A percentile compares a stretch with the other conserved stretches of the same genome.
These are phyloP conservation scores for Sporisorium graminicola DNA, from an alignment of 1,284 basidiomycete genomes.

Conservation along the genomic window DNA sequence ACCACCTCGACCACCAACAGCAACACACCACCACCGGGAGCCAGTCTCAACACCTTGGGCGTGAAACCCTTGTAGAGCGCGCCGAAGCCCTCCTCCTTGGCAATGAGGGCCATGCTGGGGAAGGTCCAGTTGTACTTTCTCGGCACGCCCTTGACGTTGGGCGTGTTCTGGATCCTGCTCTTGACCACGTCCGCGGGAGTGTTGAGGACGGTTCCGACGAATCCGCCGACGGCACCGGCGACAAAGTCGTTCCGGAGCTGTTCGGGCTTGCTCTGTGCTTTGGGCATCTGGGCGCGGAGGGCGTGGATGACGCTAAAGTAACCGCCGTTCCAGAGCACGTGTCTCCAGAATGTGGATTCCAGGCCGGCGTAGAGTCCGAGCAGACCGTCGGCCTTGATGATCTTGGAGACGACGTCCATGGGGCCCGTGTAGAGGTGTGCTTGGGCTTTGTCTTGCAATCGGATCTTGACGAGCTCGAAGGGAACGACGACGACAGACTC, in stretches of 20 bases:
- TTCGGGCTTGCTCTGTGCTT: slow-evolving; percentile 76
- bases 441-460: slow-evolving; percentile 86
- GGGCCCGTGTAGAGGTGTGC: slow-evolving; percentile 88
- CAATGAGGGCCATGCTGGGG: slow-evolving; percentile 78
- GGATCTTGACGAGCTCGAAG: slow-evolving; percentile 95
- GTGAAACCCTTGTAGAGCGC: slow-evolving; percentile 96
- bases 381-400: slow-evolving; percentile 86
- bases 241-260: slow-evolving; percentile 91
- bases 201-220: slow-evolving; percentile 82
- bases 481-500: slow-evolving; percentile 95
- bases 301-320: slow-evolving; percentile 80
- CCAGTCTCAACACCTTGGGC: slow-evolving; percentile 77
- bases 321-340: slow-evolving; percentile 76
- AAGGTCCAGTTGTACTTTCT: slow-evolving; percentile 89
- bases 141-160: slow-evolving; percentile 70
- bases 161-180: slow-evolving; percentile 87
- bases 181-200: slow-evolving; percentile 93
- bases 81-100: slow-evolving; percentile 86
- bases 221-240: slow-evolving; percentile 89
- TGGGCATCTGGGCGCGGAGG: slow-evolving; percentile 82
- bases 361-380: slow-evolving; percentile 79
- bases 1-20: slow-evolving; percentile 74
- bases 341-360: slow-evolving; percentile 62
- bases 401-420: slow-evolving; percentile 92
- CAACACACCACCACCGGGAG: slow-evolving; percentile 94